phyloP scores from a whole-genome alignment of 257 asterid genomes.

The Gardenia jasminoides region DNA sequence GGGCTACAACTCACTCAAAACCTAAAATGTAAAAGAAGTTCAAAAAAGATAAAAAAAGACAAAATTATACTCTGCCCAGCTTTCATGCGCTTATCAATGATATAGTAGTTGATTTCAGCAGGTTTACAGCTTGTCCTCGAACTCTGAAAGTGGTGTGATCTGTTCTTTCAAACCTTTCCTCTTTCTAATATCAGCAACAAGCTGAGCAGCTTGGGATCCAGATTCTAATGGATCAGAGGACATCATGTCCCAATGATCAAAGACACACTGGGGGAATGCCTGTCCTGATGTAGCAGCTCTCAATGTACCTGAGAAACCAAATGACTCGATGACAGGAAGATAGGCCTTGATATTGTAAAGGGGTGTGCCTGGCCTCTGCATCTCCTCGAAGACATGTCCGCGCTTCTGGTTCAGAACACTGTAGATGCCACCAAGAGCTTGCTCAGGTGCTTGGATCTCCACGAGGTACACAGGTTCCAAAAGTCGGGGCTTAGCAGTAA shows the following conservation, averaged over 20 bases:
- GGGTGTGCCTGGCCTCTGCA: slow-evolving; percentile 49
- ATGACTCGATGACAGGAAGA: slow-evolving; percentile 41
- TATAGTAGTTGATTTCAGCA: background rate
- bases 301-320: slow-evolving; percentile 41
- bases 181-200: slow-evolving; percentile 38
- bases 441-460: slow-evolving; percentile 45
- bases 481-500: slow-evolving; percentile 49
- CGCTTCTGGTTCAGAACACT: slow-evolving; percentile 50
- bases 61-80: slow-evolving; percentile 26
- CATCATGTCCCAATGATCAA: slow-evolving; percentile 50
- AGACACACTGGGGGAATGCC: slow-evolving; percentile 46
- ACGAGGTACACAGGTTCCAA: slow-evolving; percentile 46
- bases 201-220: slow-evolving; percentile 28
- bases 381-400: slow-evolving; percentile 47
- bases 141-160: slow-evolving; percentile 40
- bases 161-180: slow-evolving; percentile 49
- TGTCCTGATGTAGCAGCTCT: slow-evolving; percentile 49
- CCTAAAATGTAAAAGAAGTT: background rate
- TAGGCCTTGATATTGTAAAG: slow-evolving; percentile 50
- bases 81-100: slow-evolving; percentile 3
- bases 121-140: slow-evolving; percentile 41
- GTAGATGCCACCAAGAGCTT: slow-evolving; percentile 44
- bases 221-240: slow-evolving; percentile 37
- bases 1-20: slow-evolving; percentile 13
- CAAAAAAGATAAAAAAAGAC: background rate